Evolutionary conservation across 108 stramenopile species (phyloP).

Genomic region (Fistulifera pelliculosa): DNA sequence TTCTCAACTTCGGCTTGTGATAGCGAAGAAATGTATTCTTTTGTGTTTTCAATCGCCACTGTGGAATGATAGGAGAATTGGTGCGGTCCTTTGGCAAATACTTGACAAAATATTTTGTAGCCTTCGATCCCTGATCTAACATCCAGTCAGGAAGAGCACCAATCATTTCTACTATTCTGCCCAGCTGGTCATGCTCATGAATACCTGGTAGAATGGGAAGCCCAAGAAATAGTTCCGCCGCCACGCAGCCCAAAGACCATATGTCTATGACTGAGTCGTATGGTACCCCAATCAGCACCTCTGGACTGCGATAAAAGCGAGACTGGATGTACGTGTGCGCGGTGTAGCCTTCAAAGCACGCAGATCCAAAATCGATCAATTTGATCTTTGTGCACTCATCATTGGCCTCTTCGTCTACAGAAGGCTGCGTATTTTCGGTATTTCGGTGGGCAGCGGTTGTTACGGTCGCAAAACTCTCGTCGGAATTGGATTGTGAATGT

Average conservation of each 20-base stretch:
- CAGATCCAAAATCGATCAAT: constrained; percentile 96
- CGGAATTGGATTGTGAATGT: background rate
- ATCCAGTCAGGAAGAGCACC: constrained; percentile 84
- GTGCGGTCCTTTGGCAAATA: constrained; percentile 6
- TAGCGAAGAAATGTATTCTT: constrained; percentile 64
- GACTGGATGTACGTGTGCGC: constrained; percentile 96
- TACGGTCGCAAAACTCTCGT: background rate
- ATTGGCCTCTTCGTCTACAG: too few relatives aligned
- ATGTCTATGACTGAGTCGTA: constrained; percentile 97
- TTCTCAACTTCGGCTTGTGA: constrained; percentile 53
- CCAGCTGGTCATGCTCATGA: constrained; percentile 92
- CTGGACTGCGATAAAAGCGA: constrained; percentile 97
- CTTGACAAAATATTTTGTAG: constrained; percentile 56
- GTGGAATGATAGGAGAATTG: constrained; percentile 2
- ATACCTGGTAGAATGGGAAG: constrained; percentile 94
- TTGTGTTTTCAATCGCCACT: constrained; percentile 61
- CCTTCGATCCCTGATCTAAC: constrained; percentile 71
- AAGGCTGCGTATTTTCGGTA: too few relatives aligned
- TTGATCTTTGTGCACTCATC: constrained; percentile 43
- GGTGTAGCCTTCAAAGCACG: constrained; percentile 84
- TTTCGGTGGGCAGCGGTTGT: background rate
- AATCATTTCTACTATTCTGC: constrained; percentile 90
- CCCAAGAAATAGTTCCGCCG: constrained; percentile 92
- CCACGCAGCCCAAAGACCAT: constrained; percentile 95
- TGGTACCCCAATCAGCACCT: constrained; percentile 86